Evolutionary conservation across 805 yeast species (phyloP).

Genomic region (Saccharomycopsis guyanensis): DNA sequence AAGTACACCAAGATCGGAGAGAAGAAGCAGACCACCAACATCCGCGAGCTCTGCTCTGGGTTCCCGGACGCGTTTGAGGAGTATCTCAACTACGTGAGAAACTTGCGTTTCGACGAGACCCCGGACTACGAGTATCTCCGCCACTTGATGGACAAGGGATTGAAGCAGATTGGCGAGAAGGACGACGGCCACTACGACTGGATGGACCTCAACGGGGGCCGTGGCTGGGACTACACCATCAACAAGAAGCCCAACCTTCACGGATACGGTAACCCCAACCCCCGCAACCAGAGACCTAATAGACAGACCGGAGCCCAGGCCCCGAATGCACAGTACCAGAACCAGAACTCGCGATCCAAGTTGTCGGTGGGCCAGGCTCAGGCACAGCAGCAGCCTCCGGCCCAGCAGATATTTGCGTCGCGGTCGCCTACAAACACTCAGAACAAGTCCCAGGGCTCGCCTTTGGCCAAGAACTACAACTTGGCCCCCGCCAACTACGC

Average conservation of each 20-base stretch:
- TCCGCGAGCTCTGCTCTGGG: conserved; percentile 50
- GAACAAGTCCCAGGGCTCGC: neutral
- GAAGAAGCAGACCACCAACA: conserved; percentile 63
- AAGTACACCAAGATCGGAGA: conserved; percentile 82
- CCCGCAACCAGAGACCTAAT: conserved; percentile 29
- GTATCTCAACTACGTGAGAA: conserved; percentile 60
- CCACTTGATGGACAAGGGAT: conserved; percentile 49
- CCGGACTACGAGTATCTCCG: conserved; percentile 70
- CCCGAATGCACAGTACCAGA: conserved; percentile 23
- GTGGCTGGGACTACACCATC: conserved; percentile 72
- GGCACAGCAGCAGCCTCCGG: conserved; percentile 4
- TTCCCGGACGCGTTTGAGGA: conserved; percentile 71
- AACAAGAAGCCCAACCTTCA: conserved; percentile 75
- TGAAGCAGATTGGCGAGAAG: conserved; percentile 48
- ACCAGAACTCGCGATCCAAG: conserved; percentile 9
- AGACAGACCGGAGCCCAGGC: conserved; percentile 25
- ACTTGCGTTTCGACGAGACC: conserved; percentile 67
- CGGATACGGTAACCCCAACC: conserved; percentile 73
- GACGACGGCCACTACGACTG: conserved; percentile 73
- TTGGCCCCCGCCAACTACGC: conserved; percentile 1
- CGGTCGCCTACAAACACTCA: neutral
- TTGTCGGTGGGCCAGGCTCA: conserved; percentile 13
- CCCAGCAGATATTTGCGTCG: neutral
- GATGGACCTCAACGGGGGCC: conserved; percentile 72
- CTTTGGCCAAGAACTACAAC: neutral